Conservation (phyloP, 2,329 filamentous ascomycete species). For the Monilinia aucupariae region DNA sequence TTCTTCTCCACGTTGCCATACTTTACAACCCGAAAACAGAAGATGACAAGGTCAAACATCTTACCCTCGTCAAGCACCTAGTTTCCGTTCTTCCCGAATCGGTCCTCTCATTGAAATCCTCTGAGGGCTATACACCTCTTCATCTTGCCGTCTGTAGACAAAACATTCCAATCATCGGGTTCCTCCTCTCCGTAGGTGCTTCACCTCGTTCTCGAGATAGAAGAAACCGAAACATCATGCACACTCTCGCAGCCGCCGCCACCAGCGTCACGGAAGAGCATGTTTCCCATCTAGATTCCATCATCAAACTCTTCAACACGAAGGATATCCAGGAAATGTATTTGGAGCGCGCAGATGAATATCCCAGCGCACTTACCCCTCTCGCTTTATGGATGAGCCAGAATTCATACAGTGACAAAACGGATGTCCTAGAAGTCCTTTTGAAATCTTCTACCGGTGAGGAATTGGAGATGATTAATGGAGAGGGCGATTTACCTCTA, state of each 20-base stretch:
- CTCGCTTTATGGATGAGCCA: conserved; percentile 52
- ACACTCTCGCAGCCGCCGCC: conserved; percentile 44
- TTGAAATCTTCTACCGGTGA: conserved; percentile 51
- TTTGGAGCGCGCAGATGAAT: conserved; percentile 49
- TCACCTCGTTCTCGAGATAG: conserved; percentile 61
- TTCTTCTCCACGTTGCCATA: conserved; percentile 63
- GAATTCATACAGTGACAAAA: background rate
- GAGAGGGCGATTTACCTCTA: conserved; percentile 59
- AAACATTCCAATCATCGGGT: conserved; percentile 49
- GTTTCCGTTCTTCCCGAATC: conserved; percentile 55
- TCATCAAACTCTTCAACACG: conserved; percentile 55
- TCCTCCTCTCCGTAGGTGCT: conserved; percentile 62
- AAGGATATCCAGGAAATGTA: conserved; percentile 53
- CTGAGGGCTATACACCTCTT: conserved; percentile 59
- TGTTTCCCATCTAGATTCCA: conserved; percentile 35
- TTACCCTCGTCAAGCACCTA: conserved; percentile 59
- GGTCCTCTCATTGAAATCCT: conserved; percentile 54
- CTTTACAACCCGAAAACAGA: conserved; percentile 37
- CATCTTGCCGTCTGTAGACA: conserved; percentile 56
- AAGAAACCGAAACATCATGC: conserved; percentile 61
- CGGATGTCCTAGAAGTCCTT: conserved; percentile 41
- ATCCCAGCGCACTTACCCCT: conserved; percentile 54
- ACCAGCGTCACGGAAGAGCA: conserved; percentile 22
- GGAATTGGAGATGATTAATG: conserved; percentile 55
- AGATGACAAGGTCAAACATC: conserved; percentile 36